Evolutionary conservation across 176 grass and related monocot species (phyloP).

Genomic region (Cocos nucifera): DNA sequence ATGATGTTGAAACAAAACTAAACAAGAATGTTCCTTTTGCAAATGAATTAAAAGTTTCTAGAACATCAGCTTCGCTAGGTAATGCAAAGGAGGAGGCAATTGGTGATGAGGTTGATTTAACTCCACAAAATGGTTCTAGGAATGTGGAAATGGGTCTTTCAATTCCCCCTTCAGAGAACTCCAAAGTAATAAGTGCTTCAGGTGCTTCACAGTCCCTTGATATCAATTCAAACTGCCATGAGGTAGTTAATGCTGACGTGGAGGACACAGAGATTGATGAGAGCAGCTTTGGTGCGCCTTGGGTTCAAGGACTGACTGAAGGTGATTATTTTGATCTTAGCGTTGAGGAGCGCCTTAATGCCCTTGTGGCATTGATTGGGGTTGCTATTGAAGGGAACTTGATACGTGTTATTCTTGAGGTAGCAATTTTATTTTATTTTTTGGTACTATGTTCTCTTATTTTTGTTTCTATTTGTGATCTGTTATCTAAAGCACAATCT

Average conservation of each 20-base stretch:
- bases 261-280: slow-evolving; percentile 76
- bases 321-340: slow-evolving; percentile 86
- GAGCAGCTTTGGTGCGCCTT: slow-evolving; percentile 65
- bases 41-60: slow-evolving; percentile 26
- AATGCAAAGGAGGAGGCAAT: slow-evolving; percentile 19
- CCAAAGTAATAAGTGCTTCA: slow-evolving; percentile 29
- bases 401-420: slow-evolving; percentile 45
- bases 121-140: slow-evolving; percentile 2
- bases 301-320: slow-evolving; percentile 82
- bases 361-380: slow-evolving; percentile 70
- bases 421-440: neutral
- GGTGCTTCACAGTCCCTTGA: slow-evolving; percentile 20
- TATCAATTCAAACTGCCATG: slow-evolving; percentile 37
- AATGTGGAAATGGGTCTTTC: slow-evolving; percentile 29
- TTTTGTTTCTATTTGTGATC: slow-evolving; percentile 12
- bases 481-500: slow-evolving; percentile 15
- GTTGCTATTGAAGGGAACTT: slow-evolving; percentile 82
- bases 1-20: slow-evolving; percentile 48
- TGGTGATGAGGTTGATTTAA: slow-evolving; percentile 11
- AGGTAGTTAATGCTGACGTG: slow-evolving; percentile 28
- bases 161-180: slow-evolving; percentile 24
- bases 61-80: slow-evolving; percentile 6
- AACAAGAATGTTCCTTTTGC: slow-evolving; percentile 23
- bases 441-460: neutral
- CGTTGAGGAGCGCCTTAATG: slow-evolving; percentile 81